Base-by-base conservation (phyloP, 345 rosid species). In the Ailanthus altissimus region DNA sequence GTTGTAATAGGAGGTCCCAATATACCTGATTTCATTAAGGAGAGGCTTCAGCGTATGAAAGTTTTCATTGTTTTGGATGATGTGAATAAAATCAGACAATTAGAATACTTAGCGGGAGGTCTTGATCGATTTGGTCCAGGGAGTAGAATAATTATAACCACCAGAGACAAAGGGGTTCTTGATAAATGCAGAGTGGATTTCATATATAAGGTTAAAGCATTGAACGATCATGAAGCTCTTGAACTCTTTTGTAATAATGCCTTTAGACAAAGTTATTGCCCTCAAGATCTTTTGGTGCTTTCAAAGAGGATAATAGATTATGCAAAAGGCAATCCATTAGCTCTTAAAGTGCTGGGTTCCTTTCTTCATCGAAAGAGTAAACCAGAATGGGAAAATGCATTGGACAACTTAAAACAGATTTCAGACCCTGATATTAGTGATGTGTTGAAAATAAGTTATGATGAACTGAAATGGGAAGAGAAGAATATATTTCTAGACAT, bases 401-500 rank as follows among this genome's bases (percentile, higher is more conserved):
- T 59, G 69, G 0, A 53, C 1, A 62, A 47, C 20, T 10, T 83
- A 6, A 25, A 72, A 13, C 20, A 25, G 49, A 3, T 66, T 77
- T 15, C 50, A 11, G n/a, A 59, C 16, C 21, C 16, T 0, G 13
- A 74, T 26, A 43, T 80, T 21, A 1, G 8, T 0, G 13, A 77
- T 13, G 6, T 80, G 3, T 6, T 83, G 36, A 77, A 53, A 28
- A 62, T 70, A 0, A 77, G 78, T 58, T 77, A 36, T 51, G 77
- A 77, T 14, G 46, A 45, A 7, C 4, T 83, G 0, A 53, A 66
- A 2, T 21, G 2, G 0, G 16, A 20, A 15, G 75, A 82, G 76
- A 84, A 84, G 65, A 38, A 67, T 20, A 38, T 83, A 11, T 88
- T 88, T 72, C 84, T 84, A 15, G 86, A 88, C 51, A 81, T 88